Evolutionary conservation across 108 stramenopile genomes (phyloP), one percentile per base, ranked within the genome.

Genomic region (Skeletonema costatum): DNA sequence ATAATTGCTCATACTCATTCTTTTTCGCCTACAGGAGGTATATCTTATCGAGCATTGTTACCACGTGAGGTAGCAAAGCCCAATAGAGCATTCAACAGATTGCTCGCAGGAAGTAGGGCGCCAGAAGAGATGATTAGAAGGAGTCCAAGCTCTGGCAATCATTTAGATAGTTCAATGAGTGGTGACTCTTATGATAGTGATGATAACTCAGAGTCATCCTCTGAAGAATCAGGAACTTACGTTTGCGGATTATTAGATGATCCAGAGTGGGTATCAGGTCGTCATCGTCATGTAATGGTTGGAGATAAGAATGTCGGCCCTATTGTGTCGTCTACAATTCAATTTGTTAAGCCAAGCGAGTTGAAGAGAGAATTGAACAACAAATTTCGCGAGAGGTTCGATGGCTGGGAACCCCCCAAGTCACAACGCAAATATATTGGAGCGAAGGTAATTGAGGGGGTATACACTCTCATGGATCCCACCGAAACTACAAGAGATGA

Each of bases 341-440:
- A 88, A 68, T 97, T 94, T 90, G 94, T 94, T 11, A 89, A 93
- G 59, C 93, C 94, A 56, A 77, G 80, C 17, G 81, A 92, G 13
- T 75, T 98, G 29, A 98, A 98, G 79, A 89, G 92, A 13, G 95
- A 97, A 35, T 77, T 98, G 9, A 98, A 98, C 80, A 91, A 93
- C 65, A 90, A 97, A 81, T 98, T 98, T 78, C 82, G 93, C 12
- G 97, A 97, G 36, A 85, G 92, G 5, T 96, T 96, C 87, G 95
- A 96, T 80, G 89, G 89, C 16, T 96, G 92, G 91, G 92, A 96
- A 59, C 95, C 95, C 29, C 88, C 92, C 0, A 87, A 91, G 73
- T 69, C 68, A 25, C 70, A 68, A 58, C 79, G 83, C 64, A 83
- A 80, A 50, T 81, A 68, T 51, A 96, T 96, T 41, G 87, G 91